Evolutionary conservation across 2,329 filamentous ascomycete genomes (phyloP).

Genomic region (Fusarium sp.): DNA sequence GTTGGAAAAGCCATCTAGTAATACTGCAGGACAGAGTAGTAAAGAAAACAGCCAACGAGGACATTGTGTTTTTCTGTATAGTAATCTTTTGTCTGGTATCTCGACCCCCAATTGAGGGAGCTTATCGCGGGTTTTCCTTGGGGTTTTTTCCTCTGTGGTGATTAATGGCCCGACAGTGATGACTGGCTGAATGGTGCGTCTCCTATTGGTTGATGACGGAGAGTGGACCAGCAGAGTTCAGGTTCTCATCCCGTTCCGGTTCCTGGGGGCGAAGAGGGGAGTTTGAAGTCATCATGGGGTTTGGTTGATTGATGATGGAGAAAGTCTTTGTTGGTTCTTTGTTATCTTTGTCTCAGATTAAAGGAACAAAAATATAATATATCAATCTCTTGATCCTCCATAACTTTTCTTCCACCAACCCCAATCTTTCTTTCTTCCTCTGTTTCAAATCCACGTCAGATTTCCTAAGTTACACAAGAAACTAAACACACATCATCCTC

Average conservation of each 20-base stretch:
- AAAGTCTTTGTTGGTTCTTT: not conserved
- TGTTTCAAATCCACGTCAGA: not conserved
- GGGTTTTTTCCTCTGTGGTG: slow-evolving; percentile 33
- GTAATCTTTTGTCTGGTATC: slow-evolving; percentile 8
- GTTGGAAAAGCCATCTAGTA: not conserved
- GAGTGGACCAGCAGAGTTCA: not conserved
- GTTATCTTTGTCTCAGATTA: not conserved
- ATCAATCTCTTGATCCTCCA: not conserved
- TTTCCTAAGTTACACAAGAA: not conserved
- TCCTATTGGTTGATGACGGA: slow-evolving; percentile 12
- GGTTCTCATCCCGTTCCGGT: not conserved
- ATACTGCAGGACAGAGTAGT: not conserved
- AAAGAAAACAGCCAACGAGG: not conserved
- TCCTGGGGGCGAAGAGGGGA: not conserved
- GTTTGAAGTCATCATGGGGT: not conserved
- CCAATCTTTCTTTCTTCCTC: not conserved
- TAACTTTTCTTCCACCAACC: not conserved
- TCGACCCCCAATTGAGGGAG: slow-evolving; percentile 5
- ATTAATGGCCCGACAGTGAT: slow-evolving; percentile 33
- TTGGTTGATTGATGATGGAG: not conserved
- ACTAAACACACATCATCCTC: not conserved
- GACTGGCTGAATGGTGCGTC: slow-evolving; percentile 13
- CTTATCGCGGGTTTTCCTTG: slow-evolving; percentile 36
- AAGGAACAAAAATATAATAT: not conserved
- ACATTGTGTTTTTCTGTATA: not conserved